Conservation (phyloP, 2,329 filamentous ascomycete genomes). For the Zalaria sp. region DNA sequence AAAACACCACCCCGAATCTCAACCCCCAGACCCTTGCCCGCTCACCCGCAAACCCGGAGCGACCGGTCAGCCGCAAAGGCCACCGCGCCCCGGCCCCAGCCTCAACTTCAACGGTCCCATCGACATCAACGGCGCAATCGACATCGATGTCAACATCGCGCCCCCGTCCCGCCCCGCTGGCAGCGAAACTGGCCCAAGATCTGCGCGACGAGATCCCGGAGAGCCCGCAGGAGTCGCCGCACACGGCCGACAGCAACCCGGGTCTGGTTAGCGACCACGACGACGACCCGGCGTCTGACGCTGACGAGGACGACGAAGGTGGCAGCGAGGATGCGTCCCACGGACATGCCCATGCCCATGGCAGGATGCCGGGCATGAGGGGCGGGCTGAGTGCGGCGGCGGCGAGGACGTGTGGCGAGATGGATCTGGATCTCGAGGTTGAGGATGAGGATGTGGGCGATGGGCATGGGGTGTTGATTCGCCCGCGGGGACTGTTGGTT, state of each 20-base stretch:
- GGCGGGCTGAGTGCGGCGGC: slow-evolving; percentile 14
- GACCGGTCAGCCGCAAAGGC: slow-evolving; percentile 15
- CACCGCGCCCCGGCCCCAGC: slow-evolving; percentile 16
- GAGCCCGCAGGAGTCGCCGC: slow-evolving; percentile 23
- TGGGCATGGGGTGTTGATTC: slow-evolving; percentile 19
- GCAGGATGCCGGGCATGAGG: slow-evolving; percentile 8
- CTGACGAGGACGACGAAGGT: slow-evolving; percentile 14
- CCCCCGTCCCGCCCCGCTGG: slow-evolving; percentile 2
- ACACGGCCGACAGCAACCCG: slow-evolving; percentile 34
- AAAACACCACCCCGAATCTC: neutral
- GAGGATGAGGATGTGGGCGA: slow-evolving; percentile 21
- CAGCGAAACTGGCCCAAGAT: neutral
- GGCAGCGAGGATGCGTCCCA: slow-evolving; percentile 14
- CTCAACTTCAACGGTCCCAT: slow-evolving; percentile 1
- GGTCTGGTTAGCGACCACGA: slow-evolving; percentile 36
- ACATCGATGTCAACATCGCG: no score
- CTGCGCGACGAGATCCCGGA: slow-evolving; percentile 10
- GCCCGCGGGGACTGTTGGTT: slow-evolving; percentile 6
- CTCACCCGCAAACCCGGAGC: slow-evolving; percentile 6
- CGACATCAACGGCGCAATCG: no score
- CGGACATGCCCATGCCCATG: slow-evolving; percentile 7
- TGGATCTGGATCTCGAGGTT: slow-evolving; percentile 19
- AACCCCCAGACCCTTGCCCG: slow-evolving; percentile 2
- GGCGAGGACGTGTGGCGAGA: slow-evolving; percentile 10
- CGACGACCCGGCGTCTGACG: slow-evolving; percentile 25